Evolutionary conservation across 2,329 filamentous ascomycete species (phyloP), one percentile per base, ranked within the genome.

Genomic region (Alternaria postmessia): DNA sequence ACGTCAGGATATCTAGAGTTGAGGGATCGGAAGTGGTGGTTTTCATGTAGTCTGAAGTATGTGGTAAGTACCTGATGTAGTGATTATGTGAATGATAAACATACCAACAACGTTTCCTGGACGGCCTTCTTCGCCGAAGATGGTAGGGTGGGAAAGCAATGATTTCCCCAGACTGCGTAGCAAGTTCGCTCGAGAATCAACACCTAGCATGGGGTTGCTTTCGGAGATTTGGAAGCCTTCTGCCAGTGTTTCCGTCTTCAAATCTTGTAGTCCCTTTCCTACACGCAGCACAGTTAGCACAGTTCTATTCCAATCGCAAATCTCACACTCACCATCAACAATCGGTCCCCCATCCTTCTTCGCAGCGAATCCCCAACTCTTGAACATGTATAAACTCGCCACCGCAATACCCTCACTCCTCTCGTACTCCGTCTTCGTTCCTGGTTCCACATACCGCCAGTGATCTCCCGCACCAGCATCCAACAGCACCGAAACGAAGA

Each of bases 101-200:
- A 70, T 82, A 94, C 92, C 92, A 61, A 97, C 88, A 87, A 98
- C 92, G 74, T 96, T 95, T 64, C 94, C 94, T 9, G 94, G 94
- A 56, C 94, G 86, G 49, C 89, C 91, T 74, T 92, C 88, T 2
- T 85, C 83, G 18, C 94, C 94, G 77, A 97, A 98, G 69, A 92
- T 90, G 36, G 93, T 89, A 7, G 68, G 51, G 52, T 87, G 84
- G 70, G 94, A 91, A 58, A 89, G 85, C 38, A 98, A 81, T 3
- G 94, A 93, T 62, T 88, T 84, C 6, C 89, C 88, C 1, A 98
- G 83, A 44, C 90, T 86, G 36, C 91, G 84, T 38, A 98, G 82
- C 22, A 98, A 84, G 18, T 90, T 88, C 7, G 93, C 89, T 56
- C 94, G 88, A 48, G 94, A 94, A 72, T 96, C 89, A 1, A 98